Evolutionary conservation across 306 rosid genomes (phyloP), one percentile per base, ranked within the genome.

Genomic region (Prunus dulcis): DNA sequence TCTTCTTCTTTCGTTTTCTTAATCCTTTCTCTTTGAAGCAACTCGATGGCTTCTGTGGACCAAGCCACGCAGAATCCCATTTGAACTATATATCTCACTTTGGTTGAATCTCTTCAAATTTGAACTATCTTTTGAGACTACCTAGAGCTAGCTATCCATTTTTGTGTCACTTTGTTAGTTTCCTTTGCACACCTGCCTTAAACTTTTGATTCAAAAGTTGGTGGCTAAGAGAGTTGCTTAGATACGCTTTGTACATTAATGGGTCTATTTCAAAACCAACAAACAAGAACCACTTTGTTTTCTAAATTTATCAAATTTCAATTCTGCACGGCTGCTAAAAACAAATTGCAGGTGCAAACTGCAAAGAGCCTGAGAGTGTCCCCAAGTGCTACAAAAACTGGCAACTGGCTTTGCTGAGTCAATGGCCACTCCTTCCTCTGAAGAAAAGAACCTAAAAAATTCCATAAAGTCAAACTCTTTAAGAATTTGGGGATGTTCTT

Each of bases 401-500:
- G 65, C 14, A 32, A 71, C 32, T 34, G 34, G 65, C 14, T 6
- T 72, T 30, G 25, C 76, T 12, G 76, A 38, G 51, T 34, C 65
- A 5, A 71, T n/a, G 64, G 5, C 19, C 3, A 17, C 56, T 71
- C 64, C 65, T 34, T 71, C 20, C 9, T 32, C 19, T 55, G 65
- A 12, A n/a, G 3, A 12, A 18, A n/a, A 12, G 64, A 71, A 71
- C 7, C 12, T 20, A 6, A 12, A 6, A 57, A 71, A 52, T 19
- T 71, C 51, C 28, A 12, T 30, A 3, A 18, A 71, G 2, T 20
- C 22, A 56, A 71, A 71, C 2, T 55, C 64, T 13, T 53, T 53
- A 2, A 56, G 23, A 25, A 72, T 55, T 56, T 27, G 47, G 20
- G 67, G 67, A 55, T 66, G 56, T 60, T 70, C 57, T 67, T 76